phyloP scores from a whole-genome alignment of 176 grass and related monocot species.

The Tuctoria greenei region DNA sequence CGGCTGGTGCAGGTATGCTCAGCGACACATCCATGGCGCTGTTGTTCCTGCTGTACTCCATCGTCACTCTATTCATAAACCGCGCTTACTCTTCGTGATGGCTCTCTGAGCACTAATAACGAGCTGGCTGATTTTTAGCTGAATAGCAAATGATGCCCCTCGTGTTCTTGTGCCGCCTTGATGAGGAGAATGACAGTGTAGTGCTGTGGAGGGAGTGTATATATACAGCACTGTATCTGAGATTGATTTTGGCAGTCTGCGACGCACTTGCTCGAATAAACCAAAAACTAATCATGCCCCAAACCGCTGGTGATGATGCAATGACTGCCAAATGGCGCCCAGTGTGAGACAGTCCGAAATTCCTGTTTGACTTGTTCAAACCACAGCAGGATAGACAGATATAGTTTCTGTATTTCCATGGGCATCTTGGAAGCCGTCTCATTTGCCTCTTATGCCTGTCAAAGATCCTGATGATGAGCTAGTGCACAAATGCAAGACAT shows the following conservation, averaged over 20 bases:
- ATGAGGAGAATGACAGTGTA: neutral
- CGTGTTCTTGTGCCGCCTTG: neutral
- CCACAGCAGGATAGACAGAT: neutral
- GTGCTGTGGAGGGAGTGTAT: neutral
- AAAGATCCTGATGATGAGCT: neutral
- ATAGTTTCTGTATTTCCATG: neutral
- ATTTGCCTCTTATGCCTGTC: neutral
- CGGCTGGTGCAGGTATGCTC: conserved; percentile 9
- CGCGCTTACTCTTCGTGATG: neutral
- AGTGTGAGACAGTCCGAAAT: neutral
- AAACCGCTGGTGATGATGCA: neutral
- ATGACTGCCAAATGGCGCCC: neutral
- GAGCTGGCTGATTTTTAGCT: too few species aligned
- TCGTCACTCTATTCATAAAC: neutral
- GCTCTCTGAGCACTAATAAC: too few species aligned
- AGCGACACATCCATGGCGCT: conserved; percentile 27
- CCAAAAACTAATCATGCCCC: conserved; percentile 3
- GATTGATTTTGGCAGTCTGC: conserved; percentile 25
- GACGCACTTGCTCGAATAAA: neutral
- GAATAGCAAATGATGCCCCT: neutral
- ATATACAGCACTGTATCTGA: neutral
- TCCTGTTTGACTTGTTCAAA: neutral
- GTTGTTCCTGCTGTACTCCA: neutral
- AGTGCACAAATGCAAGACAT: neutral
- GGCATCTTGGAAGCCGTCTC: neutral